A percentile compares a stretch with the other conserved stretches of the same genome.
Evolutionary conservation across 2,329 filamentous ascomycete genomes (phyloP).

Genomic region (Colletotrichum sp.): DNA sequence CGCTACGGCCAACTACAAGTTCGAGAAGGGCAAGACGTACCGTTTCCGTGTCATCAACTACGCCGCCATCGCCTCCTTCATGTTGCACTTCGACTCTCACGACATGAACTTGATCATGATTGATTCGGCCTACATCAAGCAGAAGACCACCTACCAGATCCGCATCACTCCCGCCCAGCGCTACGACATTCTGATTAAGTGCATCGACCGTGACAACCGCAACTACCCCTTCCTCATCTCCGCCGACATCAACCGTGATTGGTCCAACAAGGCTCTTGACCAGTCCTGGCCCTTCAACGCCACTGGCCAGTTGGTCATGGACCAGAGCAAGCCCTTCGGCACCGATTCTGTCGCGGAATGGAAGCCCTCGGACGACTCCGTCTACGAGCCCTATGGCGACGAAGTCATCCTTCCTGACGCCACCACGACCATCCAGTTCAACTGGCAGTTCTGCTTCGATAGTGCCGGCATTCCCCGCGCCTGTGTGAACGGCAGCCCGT

Average conservation of each 20-base stretch:
- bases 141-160: conserved; percentile 39
- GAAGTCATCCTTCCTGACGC: conserved; percentile 54
- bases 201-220: conserved; percentile 37
- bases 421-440: conserved; percentile 60
- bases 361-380: conserved; percentile 66
- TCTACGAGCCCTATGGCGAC: conserved; percentile 61
- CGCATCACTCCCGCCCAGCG: conserved; percentile 49
- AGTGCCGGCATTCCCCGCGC: conserved; percentile 66
- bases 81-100: conserved; percentile 49
- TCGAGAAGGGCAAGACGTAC: conserved; percentile 48
- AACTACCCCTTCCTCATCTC: conserved; percentile 50
- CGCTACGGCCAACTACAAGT: conserved; percentile 35
- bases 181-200: conserved; percentile 50
- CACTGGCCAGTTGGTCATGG: conserved; percentile 48
- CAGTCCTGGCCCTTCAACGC: conserved; percentile 40
- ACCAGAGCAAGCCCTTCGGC: conserved; percentile 30
- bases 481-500: conserved; percentile 70
- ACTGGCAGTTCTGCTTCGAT: conserved; percentile 64
- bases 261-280: conserved; percentile 27
- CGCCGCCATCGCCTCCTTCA: conserved; percentile 45
- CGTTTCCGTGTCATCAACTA: conserved; percentile 53
- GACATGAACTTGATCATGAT: conserved; percentile 50
- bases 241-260: conserved; percentile 49
- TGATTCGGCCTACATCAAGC: conserved; percentile 45
- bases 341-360: conserved; percentile 37